Conservation (phyloP, 257 asterid species). For the Nicotiana undulata region DNA sequence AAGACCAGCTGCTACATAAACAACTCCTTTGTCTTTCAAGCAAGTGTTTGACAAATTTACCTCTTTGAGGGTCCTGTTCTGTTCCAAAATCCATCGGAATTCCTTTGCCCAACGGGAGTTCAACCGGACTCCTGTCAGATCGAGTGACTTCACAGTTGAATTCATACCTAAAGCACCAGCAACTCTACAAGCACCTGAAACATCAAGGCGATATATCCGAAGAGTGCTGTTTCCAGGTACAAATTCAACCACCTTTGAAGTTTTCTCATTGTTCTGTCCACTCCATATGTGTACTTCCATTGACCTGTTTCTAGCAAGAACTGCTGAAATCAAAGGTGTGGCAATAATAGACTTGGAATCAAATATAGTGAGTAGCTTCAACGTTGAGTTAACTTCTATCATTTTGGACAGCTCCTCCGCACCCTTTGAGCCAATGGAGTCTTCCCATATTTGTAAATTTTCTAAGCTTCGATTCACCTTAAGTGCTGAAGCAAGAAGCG, state of each 20-base stretch:
- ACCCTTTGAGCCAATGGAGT: slow-evolving; percentile 67
- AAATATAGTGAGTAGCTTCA: slow-evolving; percentile 47
- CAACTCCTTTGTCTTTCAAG: slow-evolving; percentile 62
- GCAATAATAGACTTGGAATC: slow-evolving; percentile 44
- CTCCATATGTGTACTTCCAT: slow-evolving; percentile 77
- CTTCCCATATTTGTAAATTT: slow-evolving; percentile 73
- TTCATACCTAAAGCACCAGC: slow-evolving; percentile 69
- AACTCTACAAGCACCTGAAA: slow-evolving; percentile 50
- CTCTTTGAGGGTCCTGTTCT: slow-evolving; percentile 57
- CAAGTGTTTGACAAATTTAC: slow-evolving; percentile 52
- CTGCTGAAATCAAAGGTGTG: slow-evolving; percentile 69
- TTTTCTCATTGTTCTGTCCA: slow-evolving; percentile 21
- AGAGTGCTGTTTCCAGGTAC: slow-evolving; percentile 47
- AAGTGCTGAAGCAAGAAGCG: slow-evolving; percentile 48
- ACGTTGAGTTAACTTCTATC: slow-evolving; percentile 80
- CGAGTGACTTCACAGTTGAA: slow-evolving; percentile 59
- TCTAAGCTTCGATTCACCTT: slow-evolving; percentile 43
- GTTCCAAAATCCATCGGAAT: slow-evolving; percentile 78
- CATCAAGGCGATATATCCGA: slow-evolving; percentile 37
- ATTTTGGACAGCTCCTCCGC: slow-evolving; percentile 76
- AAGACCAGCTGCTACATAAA: slow-evolving; percentile 77
- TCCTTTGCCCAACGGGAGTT: slow-evolving; percentile 78
- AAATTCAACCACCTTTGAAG: slow-evolving; percentile 53
- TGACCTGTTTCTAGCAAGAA: slow-evolving; percentile 62
- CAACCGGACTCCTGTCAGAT: slow-evolving; percentile 58